These are phyloP conservation scores for Diversispora epigaea DNA, from an alignment of 192 early-diverging fungal genomes.

Conservation along the genomic window DNA sequence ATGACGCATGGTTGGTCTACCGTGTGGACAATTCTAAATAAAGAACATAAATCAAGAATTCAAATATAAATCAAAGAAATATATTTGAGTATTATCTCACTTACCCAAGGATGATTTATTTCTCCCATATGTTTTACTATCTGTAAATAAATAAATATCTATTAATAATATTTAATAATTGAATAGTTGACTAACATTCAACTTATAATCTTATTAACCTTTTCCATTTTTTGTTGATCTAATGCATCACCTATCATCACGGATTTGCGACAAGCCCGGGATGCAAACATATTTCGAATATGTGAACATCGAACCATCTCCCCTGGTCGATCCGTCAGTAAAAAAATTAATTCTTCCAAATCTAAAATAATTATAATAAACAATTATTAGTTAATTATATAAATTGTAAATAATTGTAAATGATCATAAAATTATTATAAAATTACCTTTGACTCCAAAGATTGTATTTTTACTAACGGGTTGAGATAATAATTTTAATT, in stretches of 20 bases:
- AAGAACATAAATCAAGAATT: slow-evolving; percentile 10
- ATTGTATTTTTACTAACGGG: slow-evolving; percentile 72
- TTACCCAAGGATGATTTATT: slow-evolving; percentile 90
- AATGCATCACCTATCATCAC: slow-evolving; percentile 92
- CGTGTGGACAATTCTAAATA: slow-evolving; percentile 89
- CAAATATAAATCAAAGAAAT: too few species aligned
- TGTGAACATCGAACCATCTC: slow-evolving; percentile 67
- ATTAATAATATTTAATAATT: not conserved
- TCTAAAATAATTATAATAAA: too few species aligned
- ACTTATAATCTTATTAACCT: slow-evolving; percentile 40
- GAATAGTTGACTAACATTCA: not conserved
- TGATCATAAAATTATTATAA: not conserved
- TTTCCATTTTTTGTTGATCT: slow-evolving; percentile 66
- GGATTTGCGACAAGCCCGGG: slow-evolving; percentile 83
- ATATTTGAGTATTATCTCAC: not conserved
- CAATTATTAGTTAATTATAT: too few species aligned
- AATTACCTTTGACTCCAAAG: slow-evolving; percentile 67
- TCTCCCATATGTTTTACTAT: slow-evolving; percentile 80
- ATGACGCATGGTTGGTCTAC: slow-evolving; percentile 92
- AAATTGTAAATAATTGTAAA: not conserved
- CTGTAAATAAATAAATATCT: slow-evolving; percentile 31
- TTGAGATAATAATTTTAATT: slow-evolving; percentile 67
- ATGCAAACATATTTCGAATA: slow-evolving; percentile 77
- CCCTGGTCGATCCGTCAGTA: slow-evolving; percentile 50
- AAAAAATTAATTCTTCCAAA: slow-evolving; percentile 70